Base-by-base conservation (phyloP, 768 basidiomycete genomes). In the Mrakia frigida region DNA sequence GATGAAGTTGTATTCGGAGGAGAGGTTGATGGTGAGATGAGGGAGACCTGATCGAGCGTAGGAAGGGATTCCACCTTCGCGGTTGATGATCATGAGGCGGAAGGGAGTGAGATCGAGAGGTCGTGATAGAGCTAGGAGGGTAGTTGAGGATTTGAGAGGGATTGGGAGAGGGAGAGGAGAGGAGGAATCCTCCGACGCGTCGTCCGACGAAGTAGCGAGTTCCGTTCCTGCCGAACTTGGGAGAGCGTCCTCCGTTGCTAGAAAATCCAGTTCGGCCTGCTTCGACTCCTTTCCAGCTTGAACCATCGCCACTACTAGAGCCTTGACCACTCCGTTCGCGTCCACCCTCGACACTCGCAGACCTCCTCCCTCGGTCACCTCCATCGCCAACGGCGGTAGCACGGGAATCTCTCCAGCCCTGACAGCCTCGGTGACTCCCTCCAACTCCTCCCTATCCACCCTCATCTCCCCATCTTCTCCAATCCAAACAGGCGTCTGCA, bases 51-150 rank as follows among this genome's bases (percentile, higher is more conserved):
- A 88, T 41, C 97, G 93, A 50, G 97, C 97, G 82, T 98, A 98
- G 0, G 97, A 98, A 31, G 97, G 97, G 4, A 98, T 90, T 21
- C 97, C 97, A 33, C 97, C 97, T 84, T 96, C 93, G 28, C 91
- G 88, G 83, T 94, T 96, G 84, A 99, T 98, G 83, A 98, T 91
- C 92, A 99, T 95, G 77, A 99, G 87, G 39, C 97, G 91, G 74
- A 98, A 86, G 1, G 97, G 97, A 5, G 94, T 95, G 75, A 99
- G 88, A 84, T 98, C 92, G 74, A 90, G 83, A 6, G 87, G 84
- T 43, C 90, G 88, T 41, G 60, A 73, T 41, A 18, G 76, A 33
- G 14, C 63, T n/a, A 35, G 52, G 46, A 11, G 73, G 3, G 75
- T 52, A 2, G 70, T 23, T 11, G 41, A 3, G 31, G 75, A 56